Base-by-base conservation (phyloP, 2,329 filamentous ascomycete species). In the Clonostachys rosea region DNA sequence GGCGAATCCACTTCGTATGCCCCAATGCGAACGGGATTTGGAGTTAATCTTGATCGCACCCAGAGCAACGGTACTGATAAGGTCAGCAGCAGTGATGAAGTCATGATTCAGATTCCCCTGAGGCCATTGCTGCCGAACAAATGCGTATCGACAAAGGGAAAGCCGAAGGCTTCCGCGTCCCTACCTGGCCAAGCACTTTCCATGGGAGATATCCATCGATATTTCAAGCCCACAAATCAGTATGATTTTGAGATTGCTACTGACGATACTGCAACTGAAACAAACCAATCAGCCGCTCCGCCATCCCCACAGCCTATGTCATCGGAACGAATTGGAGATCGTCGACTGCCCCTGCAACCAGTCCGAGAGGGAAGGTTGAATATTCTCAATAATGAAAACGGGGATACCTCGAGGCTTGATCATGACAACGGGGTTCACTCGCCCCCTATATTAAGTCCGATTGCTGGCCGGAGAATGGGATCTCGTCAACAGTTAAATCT, bases 41-140 rank as follows among this genome's bases (percentile, higher is more conserved):
- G 43, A 17, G 63, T 69, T 30, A 60, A 68, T 44, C 61, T 69
- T 52, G 55, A 52, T 20, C 59, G 60, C 6, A 64, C 51, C 34
- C 54, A 57, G 9, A 67, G 64, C 49, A 53, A 60, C 47, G 49
- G 50, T 13, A 67, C 61, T 17, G 64, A 67, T 11, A 50, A 61
- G 39, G 54, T 54, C 35, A 36, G 45, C 42, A 47, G 43, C 13
- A 43, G 44, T 18, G 55, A 56, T 34, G 42, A 48, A 34, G 35
- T 62, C 18, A 49, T 54, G n/a, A 55, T 67, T 10, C 51, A 54
- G 34, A 52, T 67, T 46, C 44, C 42, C 17, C 37, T 17, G 10
- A 51, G 55, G 16, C 49, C 47, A 35, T 52, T 47, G 36, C 49
- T 43, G 44, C 37, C 44, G 44, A 44, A 44, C 36, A 34, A 35